Percentiles rank a stretch among this genome's conserved stretches.
Evolutionary conservation across 2,329 filamentous ascomycete genomes (phyloP).

Genomic region (Tolypocladium endophyticum): DNA sequence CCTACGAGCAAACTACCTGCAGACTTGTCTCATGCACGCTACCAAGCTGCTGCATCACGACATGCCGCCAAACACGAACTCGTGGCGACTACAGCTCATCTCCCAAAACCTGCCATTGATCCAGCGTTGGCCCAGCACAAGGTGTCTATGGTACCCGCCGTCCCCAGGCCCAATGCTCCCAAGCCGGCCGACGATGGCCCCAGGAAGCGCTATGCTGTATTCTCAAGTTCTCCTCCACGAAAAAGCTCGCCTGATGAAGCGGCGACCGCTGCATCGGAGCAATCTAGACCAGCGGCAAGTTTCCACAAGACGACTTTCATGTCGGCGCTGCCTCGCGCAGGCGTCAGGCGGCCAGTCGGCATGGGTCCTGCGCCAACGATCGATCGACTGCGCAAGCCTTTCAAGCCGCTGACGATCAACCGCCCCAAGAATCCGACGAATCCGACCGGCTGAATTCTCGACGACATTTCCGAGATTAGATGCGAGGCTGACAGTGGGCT

Average conservation of each 20-base stretch:
- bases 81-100: constrained; percentile 1
- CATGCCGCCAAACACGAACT: constrained; percentile 7
- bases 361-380: constrained; percentile 37
- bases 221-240: constrained; percentile 46
- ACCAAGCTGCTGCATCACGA: constrained; percentile 13
- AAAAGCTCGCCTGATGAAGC: constrained; percentile 11
- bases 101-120: constrained; percentile 14
- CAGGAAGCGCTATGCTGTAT: constrained; percentile 41
- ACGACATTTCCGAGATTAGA: neutral
- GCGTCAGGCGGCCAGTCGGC: constrained; percentile 33
- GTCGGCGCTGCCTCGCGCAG: constrained; percentile 21
- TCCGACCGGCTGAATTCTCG: constrained; percentile 4
- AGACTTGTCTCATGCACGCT: constrained; percentile 11
- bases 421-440: constrained; percentile 20
- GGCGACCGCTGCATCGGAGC: constrained; percentile 13
- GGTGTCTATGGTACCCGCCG: constrained; percentile 24
- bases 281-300: constrained; percentile 24
- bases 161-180: constrained; percentile 20
- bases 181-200: constrained; percentile 15
- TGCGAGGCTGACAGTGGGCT: neutral
- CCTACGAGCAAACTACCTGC: constrained; percentile 6
- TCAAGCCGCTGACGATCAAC: constrained; percentile 45
- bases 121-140: constrained; percentile 26
- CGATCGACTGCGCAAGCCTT: constrained; percentile 41
- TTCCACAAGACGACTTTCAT: constrained; percentile 43